Conservation (phyloP, 805 yeast species). For the Metschnikowia peoriensis region DNA sequence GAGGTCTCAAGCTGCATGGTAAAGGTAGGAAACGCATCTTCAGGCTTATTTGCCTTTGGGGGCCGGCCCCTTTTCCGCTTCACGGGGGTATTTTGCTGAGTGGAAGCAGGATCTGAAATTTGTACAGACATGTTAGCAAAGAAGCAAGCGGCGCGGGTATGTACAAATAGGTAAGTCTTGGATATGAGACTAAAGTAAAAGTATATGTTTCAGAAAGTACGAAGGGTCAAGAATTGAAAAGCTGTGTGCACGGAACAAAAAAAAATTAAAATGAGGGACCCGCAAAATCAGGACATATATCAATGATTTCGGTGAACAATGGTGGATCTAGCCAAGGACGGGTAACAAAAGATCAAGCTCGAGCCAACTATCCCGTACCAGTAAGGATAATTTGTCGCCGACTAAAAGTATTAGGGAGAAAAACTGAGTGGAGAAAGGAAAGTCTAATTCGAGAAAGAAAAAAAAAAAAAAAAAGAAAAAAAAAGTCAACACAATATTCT, state of each 20-base stretch:
- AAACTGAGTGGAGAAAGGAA: not conserved
- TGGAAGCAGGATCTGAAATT: slow-evolving; percentile 1
- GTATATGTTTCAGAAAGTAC: not conserved
- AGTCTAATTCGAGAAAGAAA: not conserved
- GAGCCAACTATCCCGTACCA: not conserved
- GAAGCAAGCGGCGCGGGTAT: not conserved
- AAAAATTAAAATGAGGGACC: not conserved
- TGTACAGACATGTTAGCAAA: not conserved
- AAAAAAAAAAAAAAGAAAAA: not conserved
- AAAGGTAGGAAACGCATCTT: slow-evolving; percentile 31
- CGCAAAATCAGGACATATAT: slow-evolving; percentile 1
- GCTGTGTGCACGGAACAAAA: not conserved
- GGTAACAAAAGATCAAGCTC: not conserved
- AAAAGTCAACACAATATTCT: not conserved
- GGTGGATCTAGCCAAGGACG: not conserved
- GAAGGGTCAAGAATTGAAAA: not conserved
- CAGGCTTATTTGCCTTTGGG: slow-evolving; percentile 40
- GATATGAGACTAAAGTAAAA: not conserved
- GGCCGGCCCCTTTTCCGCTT: slow-evolving; percentile 47
- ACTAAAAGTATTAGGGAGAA: not conserved
- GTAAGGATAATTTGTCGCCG: not conserved
- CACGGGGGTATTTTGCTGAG: slow-evolving; percentile 18
- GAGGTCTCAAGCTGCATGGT: slow-evolving; percentile 42
- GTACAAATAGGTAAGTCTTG: not conserved
- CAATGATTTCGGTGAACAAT: not conserved